Evolutionary conservation across 2,329 filamentous ascomycete genomes (phyloP).

Genomic region (Neofusicoccum cordaticola): DNA sequence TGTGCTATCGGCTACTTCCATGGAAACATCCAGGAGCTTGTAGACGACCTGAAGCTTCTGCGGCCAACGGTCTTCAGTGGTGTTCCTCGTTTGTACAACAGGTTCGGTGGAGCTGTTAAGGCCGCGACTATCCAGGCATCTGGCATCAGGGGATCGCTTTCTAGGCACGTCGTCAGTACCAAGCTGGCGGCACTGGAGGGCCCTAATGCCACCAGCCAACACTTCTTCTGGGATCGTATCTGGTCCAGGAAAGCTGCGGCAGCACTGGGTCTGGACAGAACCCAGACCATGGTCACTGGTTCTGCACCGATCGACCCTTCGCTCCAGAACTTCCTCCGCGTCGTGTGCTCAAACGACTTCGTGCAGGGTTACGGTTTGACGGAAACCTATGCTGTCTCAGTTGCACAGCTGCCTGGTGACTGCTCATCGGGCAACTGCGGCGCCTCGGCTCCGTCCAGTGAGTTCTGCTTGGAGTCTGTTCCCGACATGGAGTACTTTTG

Average conservation of each 20-base stretch:
- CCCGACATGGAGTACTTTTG: constrained; percentile 92
- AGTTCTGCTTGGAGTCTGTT: constrained; percentile 80
- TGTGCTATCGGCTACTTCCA: constrained; percentile 87
- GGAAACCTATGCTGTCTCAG: constrained; percentile 79
- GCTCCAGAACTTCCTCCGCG: constrained; percentile 83
- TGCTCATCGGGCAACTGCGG: constrained; percentile 80
- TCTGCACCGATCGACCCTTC: constrained; percentile 87
- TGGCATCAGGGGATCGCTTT: constrained; percentile 77
- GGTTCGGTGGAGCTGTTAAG: constrained; percentile 81
- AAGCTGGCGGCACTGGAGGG: constrained; percentile 79
- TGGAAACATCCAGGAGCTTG: constrained; percentile 78
- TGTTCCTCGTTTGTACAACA: constrained; percentile 87
- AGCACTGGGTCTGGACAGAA: constrained; percentile 76
- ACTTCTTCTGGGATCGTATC: constrained; percentile 78
- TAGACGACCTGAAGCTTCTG: constrained; percentile 88
- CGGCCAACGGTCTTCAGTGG: constrained; percentile 80
- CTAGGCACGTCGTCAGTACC: constrained; percentile 71
- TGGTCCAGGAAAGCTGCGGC: constrained; percentile 84
- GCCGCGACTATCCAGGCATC: constrained; percentile 73
- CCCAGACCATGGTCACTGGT: constrained; percentile 75
- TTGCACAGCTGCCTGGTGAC: constrained; percentile 69
- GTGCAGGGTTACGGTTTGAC: constrained; percentile 91
- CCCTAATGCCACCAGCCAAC: constrained; percentile 73
- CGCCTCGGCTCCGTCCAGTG: constrained; percentile 62
- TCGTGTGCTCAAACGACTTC: constrained; percentile 76